Percentiles rank a stretch among this genome's conserved stretches.
phyloP scores from a whole-genome alignment of 345 rosid genomes.

The Kandelia obovata region DNA sequence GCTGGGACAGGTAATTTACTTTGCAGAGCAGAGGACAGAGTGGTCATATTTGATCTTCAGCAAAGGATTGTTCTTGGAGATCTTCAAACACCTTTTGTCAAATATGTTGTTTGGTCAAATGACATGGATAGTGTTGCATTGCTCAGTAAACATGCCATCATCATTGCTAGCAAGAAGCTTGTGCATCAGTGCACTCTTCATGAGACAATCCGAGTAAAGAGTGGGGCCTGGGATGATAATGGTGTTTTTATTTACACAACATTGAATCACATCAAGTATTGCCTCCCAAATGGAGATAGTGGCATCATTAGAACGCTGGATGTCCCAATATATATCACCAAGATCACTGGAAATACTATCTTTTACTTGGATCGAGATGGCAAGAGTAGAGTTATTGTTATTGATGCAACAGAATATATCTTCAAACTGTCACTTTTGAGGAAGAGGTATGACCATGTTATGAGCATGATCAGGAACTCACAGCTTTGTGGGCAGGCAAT shows the following conservation, averaged over 20 bases:
- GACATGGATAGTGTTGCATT: slow-evolving; percentile 93
- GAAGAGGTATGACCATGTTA: slow-evolving; percentile 83
- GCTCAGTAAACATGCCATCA: slow-evolving; percentile 90
- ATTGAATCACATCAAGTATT: slow-evolving; percentile 79
- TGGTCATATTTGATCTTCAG: slow-evolving; percentile 81
- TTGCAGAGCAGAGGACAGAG: slow-evolving; percentile 85
- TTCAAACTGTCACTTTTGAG: slow-evolving; percentile 77
- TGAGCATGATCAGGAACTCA: slow-evolving; percentile 93
- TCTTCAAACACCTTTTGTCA: slow-evolving; percentile 71
- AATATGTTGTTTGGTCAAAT: slow-evolving; percentile 84
- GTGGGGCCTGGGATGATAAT: slow-evolving; percentile 97
- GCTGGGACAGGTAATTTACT: slow-evolving; percentile 90
- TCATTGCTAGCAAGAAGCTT: slow-evolving; percentile 78
- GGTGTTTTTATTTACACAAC: slow-evolving; percentile 92
- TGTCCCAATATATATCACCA: slow-evolving; percentile 76
- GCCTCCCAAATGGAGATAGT: slow-evolving; percentile 91
- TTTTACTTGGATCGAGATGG: slow-evolving; percentile 91
- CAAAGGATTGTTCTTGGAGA: slow-evolving; percentile 84
- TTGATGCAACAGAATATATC: slow-evolving; percentile 84
- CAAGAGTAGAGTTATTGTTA: slow-evolving; percentile 55
- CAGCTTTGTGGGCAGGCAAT: slow-evolving; percentile 96
- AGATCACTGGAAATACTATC: slow-evolving; percentile 61
- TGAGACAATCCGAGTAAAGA: slow-evolving; percentile 87
- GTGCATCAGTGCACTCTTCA: slow-evolving; percentile 83
- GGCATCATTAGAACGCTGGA: slow-evolving; percentile 85